phyloP scores from a whole-genome alignment of 1,284 basidiomycete species.

The Sporisorium scitamineum region DNA sequence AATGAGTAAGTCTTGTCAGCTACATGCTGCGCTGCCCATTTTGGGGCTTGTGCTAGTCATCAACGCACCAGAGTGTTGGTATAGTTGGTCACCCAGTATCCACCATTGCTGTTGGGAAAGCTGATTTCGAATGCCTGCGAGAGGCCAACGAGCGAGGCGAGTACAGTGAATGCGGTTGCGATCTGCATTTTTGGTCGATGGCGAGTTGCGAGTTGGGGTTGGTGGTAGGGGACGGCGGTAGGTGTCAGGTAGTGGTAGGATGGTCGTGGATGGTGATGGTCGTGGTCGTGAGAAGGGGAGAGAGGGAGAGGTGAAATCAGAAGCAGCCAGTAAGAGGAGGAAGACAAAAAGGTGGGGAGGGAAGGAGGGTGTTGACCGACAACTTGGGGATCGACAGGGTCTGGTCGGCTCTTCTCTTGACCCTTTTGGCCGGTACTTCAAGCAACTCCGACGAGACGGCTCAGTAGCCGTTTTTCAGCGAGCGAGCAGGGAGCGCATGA shows the following conservation, averaged over 20 bases:
- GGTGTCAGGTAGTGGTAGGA: neutral
- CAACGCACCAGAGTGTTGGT: constrained; percentile 47
- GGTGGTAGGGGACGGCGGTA: neutral
- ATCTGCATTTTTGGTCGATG: constrained; percentile 33
- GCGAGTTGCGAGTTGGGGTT: neutral
- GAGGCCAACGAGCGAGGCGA: constrained; percentile 32
- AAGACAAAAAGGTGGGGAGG: neutral
- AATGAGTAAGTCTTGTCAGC: neutral
- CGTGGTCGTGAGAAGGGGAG: constrained; percentile 10
- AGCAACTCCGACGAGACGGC: neutral
- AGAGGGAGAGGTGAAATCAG: neutral
- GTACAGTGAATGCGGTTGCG: constrained; percentile 19
- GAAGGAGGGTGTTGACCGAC: neutral
- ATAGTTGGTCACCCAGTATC: constrained; percentile 58
- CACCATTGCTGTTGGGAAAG: constrained; percentile 54
- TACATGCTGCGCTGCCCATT: neutral
- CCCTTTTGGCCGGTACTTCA: neutral
- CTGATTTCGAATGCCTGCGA: constrained; percentile 50
- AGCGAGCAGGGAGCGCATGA: neutral
- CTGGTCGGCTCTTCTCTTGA: no score
- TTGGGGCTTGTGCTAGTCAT: no score
- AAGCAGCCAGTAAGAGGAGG: neutral
- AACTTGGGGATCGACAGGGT: constrained; percentile 21
- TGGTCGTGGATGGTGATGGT: neutral
- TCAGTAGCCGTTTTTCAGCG: neutral